These are phyloP conservation scores for Mycena vulgaris DNA, from an alignment of 768 basidiomycete species.

Conservation along the genomic window DNA sequence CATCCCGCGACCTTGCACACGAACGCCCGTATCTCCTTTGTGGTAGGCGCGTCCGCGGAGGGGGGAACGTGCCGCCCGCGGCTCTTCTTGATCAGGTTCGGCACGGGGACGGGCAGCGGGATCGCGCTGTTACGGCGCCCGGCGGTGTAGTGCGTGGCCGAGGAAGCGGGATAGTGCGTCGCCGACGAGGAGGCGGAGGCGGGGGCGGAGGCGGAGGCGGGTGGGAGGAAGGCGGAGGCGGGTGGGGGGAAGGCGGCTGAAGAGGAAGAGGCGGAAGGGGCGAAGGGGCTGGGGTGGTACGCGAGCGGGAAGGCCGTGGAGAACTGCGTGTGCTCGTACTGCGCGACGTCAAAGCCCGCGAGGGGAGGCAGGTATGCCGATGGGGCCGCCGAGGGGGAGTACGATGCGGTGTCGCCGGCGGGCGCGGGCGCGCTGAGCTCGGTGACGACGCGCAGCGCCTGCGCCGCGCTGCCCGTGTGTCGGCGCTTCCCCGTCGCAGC, in stretches of 20 bases:
- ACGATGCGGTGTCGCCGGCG: no score
- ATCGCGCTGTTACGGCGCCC: conserved; percentile 51
- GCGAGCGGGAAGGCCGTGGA: neutral
- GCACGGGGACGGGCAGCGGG: conserved; percentile 68
- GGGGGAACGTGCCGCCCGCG: conserved; percentile 75
- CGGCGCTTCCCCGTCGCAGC: conserved; percentile 4
- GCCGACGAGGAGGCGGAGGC: neutral
- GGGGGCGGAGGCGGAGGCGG: neutral
- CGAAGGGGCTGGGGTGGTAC: no score
- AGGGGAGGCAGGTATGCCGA: neutral
- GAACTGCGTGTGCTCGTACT: conserved; percentile 7
- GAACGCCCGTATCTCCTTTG: conserved; percentile 48
- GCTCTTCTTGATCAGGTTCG: conserved; percentile 75
- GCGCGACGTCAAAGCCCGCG: no score
- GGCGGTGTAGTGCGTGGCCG: neutral
- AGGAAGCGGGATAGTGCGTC: neutral
- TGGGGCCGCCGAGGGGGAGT: no score
- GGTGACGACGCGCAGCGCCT: conserved; percentile 31
- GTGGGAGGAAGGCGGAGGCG: neutral
- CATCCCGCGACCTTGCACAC: conserved; percentile 66
- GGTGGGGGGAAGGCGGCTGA: no score
- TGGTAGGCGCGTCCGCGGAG: neutral
- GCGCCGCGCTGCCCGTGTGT: conserved; percentile 36
- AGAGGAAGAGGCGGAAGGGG: neutral
- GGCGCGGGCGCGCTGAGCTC: conserved; percentile 3